phyloP scores from a whole-genome alignment of 306 rosid species.

The Prunus davidiana region DNA sequence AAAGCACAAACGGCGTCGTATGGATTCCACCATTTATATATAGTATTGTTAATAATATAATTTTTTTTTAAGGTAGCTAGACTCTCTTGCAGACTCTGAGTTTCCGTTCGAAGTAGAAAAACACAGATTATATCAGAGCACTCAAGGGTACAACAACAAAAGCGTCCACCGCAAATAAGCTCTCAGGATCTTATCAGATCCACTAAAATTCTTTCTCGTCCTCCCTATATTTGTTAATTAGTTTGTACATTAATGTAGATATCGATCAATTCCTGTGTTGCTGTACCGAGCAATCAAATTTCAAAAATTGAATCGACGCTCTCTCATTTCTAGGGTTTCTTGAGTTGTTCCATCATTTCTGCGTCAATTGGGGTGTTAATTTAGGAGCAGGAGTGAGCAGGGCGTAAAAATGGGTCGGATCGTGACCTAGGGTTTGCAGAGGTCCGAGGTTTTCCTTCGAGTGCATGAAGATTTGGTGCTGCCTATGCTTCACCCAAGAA shows the following conservation, averaged over 20 bases:
- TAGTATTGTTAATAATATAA: background rate
- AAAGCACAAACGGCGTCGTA: background rate
- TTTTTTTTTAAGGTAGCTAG: background rate
- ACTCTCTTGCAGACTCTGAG: background rate
- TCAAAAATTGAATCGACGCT: background rate
- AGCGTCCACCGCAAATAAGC: slow-evolving; percentile 32
- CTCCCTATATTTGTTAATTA: background rate
- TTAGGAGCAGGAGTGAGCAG: background rate
- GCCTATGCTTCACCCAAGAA: slow-evolving; percentile 64
- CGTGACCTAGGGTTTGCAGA: slow-evolving; percentile 41
- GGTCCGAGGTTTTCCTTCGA: slow-evolving; percentile 22
- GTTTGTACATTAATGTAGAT: background rate
- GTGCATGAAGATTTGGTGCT: slow-evolving; percentile 86
- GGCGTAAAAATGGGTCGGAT: slow-evolving; percentile 52
- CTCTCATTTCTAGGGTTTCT: slow-evolving; percentile 54
- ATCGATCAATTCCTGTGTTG: slow-evolving; percentile 1
- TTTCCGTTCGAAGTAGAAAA: slow-evolving; percentile 8
- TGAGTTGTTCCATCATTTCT: slow-evolving; percentile 6
- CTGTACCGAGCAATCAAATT: background rate
- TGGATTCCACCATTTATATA: background rate
- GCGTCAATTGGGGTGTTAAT: slow-evolving; percentile 21
- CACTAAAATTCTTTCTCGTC: slow-evolving; percentile 19
- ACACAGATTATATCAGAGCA: background rate
- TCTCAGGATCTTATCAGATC: slow-evolving; percentile 81
- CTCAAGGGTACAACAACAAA: slow-evolving; percentile 9